Evolutionary conservation across 2,329 filamentous ascomycete species (phyloP).

Genomic region (Talaromyces sp.): DNA sequence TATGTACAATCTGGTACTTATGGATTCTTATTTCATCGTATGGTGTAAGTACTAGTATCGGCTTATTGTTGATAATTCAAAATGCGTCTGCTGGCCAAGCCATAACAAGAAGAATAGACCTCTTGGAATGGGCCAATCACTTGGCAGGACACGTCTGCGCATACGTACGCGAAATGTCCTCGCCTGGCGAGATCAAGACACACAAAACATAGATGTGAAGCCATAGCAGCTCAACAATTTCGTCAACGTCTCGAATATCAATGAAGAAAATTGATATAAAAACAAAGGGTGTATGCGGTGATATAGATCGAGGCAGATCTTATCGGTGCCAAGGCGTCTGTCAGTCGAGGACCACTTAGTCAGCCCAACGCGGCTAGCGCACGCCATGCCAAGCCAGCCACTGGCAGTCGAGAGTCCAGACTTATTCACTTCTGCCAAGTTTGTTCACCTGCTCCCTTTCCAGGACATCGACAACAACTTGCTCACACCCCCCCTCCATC

Average conservation of each 20-base stretch:
- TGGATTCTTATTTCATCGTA: neutral
- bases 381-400: conserved; percentile 21
- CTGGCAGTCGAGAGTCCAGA: neutral
- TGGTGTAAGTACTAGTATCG: neutral
- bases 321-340: neutral
- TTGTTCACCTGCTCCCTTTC: neutral
- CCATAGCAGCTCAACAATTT: neutral
- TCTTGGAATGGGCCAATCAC: conserved; percentile 1
- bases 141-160: neutral
- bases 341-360: neutral
- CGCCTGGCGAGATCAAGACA: neutral
- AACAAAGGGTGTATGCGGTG: neutral
- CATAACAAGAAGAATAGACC: neutral
- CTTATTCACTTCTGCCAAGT: neutral
- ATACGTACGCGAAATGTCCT: neutral
- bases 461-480: neutral
- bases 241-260: neutral
- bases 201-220: neutral
- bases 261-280: neutral
- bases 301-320: conserved; percentile 1
- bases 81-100: neutral
- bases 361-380: conserved; percentile 49
- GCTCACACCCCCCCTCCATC: neutral
- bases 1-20: neutral
- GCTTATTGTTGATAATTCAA: neutral